Base-by-base conservation (phyloP, 345 rosid species). In the Acer yangbiense region DNA sequence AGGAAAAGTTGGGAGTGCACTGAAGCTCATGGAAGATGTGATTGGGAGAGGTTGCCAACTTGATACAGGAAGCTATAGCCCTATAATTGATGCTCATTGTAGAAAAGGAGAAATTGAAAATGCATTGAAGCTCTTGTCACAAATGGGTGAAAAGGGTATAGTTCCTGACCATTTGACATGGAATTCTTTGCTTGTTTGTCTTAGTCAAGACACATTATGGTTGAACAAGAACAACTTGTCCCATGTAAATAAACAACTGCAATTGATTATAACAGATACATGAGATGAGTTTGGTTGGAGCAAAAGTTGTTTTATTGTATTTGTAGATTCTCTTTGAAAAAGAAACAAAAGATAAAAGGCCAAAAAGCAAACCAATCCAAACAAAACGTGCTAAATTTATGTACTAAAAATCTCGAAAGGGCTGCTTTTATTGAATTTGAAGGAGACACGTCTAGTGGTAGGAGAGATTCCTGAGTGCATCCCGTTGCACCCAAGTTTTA, bases 11-110 rank as follows among this genome's bases (percentile, higher is more conserved):
- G 50, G 50, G 14, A 46, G 50, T 46, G 50, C 91, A 41, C 57
- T 90, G 76, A 90, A 85, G 79, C 82, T 95, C 57, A 67, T 92
- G 50, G 91, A 89, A 71, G 95, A 92, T 80, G 84, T 91, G 88
- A 86, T 82, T 55, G 81, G 79, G 50, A 87, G 90, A 84, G 98
- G 94, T 1, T 88, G 88, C 6, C 10, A 75, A 20, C 89, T 87
- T 20, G 85, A 87, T 77, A 57, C 63, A 41, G 88, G 79, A 77
- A 86, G 91, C 79, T 89, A 90, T 64, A 75, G 75, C 27, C 79
- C 86, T 7, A 61, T 88, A 77, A 75, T 95, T 14, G 72, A 86
- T 77, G 86, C 74, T 29, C 78, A 88, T 60, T 88, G 91, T 58
- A 69, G 74, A 82, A 82, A 81, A 4, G 87, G 88, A 17, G 92